These are phyloP conservation scores for Trametes sp. DNA, from an alignment of 1,284 basidiomycete genomes.

Conservation along the genomic window DNA sequence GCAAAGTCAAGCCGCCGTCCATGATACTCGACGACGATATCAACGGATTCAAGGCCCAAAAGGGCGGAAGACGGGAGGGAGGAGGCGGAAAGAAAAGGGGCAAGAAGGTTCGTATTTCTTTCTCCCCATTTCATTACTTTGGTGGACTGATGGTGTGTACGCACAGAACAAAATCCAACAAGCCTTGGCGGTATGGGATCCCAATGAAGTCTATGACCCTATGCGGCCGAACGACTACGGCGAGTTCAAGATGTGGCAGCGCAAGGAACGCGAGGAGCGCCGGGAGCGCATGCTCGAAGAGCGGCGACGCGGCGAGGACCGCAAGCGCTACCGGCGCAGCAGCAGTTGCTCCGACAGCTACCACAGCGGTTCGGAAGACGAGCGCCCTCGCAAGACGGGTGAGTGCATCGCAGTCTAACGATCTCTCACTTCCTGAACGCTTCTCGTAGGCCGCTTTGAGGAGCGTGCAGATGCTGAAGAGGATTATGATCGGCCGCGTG, in stretches of 20 bases:
- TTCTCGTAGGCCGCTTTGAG: slow-evolving; percentile 60
- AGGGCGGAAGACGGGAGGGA: slow-evolving; percentile 55
- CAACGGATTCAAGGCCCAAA: slow-evolving; percentile 76
- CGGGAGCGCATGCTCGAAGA: slow-evolving; percentile 64
- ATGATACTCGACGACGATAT: slow-evolving; percentile 89
- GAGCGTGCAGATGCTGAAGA: slow-evolving; percentile 59
- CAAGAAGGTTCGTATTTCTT: slow-evolving; percentile 62
- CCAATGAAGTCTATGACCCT: slow-evolving; percentile 80
- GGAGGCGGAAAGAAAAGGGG: slow-evolving; percentile 57
- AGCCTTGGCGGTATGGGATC: slow-evolving; percentile 71
- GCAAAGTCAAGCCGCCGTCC: slow-evolving; percentile 87
- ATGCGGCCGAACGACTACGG: slow-evolving; percentile 86
- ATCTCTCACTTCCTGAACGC: too few species aligned
- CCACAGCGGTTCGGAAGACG: slow-evolving; percentile 68
- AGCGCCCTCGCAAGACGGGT: slow-evolving; percentile 78
- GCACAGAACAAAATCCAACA: slow-evolving; percentile 67
- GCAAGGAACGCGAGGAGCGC: slow-evolving; percentile 74
- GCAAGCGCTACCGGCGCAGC: slow-evolving; percentile 63
- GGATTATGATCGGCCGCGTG: slow-evolving; percentile 54
- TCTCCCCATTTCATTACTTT: not conserved
- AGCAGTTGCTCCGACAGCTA: slow-evolving; percentile 75
- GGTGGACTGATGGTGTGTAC: not conserved
- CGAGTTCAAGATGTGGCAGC: slow-evolving; percentile 82
- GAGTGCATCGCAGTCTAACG: slow-evolving; percentile 26
- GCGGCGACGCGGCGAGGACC: slow-evolving; percentile 61